Conservation (phyloP, 2,329 filamentous ascomycete species). For the Lachnellula arida region DNA sequence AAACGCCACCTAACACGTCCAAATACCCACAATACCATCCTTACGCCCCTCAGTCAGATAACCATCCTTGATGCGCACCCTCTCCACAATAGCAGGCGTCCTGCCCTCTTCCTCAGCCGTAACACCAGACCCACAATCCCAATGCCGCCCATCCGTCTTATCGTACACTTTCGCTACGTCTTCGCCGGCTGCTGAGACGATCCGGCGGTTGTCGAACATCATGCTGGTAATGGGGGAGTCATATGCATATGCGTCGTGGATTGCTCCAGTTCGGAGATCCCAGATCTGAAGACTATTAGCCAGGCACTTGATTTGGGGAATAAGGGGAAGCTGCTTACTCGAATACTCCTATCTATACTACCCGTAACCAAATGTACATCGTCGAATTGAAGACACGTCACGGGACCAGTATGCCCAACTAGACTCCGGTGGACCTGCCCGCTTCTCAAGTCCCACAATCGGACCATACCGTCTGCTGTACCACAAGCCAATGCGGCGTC, state of each 20-base stretch:
- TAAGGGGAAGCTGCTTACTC: slow-evolving; percentile 56
- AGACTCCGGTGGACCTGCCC: slow-evolving; percentile 96
- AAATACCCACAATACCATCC: slow-evolving; percentile 85
- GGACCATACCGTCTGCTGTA: slow-evolving; percentile 94
- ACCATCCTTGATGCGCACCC: slow-evolving; percentile 85
- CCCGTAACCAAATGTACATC: slow-evolving; percentile 93
- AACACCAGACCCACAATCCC: slow-evolving; percentile 88
- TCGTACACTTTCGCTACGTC: slow-evolving; percentile 97
- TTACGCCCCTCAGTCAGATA: slow-evolving; percentile 87
- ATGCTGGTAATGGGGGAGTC: slow-evolving; percentile 88
- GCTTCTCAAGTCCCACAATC: slow-evolving; percentile 92
- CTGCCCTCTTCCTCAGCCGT: slow-evolving; percentile 62
- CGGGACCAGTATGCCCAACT: slow-evolving; percentile 90
- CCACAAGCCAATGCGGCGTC: slow-evolving; percentile 93
- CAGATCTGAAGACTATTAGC: slow-evolving; percentile 67
- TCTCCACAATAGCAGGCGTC: slow-evolving; percentile 68
- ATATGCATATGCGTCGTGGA: slow-evolving; percentile 94
- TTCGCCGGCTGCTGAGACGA: slow-evolving; percentile 85
- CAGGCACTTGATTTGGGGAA: not conserved
- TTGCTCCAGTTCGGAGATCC: slow-evolving; percentile 94
- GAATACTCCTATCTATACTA: slow-evolving; percentile 85
- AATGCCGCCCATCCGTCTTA: slow-evolving; percentile 91
- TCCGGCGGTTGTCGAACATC: slow-evolving; percentile 92
- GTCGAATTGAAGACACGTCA: slow-evolving; percentile 94
- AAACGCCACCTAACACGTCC: slow-evolving; percentile 59